Percentiles rank a stretch among this genome's conserved stretches.
Conservation (phyloP, 441 rosid species). For the Gossypium davidsonii region DNA sequence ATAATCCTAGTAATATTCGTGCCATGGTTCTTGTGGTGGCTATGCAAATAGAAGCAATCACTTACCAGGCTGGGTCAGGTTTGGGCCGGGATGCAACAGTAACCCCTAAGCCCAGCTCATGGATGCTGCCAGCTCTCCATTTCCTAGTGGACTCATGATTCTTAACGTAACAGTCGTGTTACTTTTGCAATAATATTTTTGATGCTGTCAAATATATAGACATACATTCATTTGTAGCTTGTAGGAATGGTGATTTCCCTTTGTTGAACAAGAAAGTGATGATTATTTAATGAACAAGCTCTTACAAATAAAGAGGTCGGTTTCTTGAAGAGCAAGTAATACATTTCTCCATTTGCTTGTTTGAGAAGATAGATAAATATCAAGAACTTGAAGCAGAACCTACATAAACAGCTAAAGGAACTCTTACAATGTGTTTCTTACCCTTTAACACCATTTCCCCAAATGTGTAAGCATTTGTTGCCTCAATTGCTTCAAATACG, state of each 20-base stretch:
- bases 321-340: not conserved
- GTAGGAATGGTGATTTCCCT: not conserved
- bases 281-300: not conserved
- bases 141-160: no score
- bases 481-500: slow-evolving; percentile 21
- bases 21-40: no score
- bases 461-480: slow-evolving; percentile 34
- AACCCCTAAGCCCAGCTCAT: no score
- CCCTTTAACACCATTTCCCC: slow-evolving; percentile 39
- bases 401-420: slow-evolving; percentile 45
- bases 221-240: not conserved
- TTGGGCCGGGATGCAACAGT: no score
- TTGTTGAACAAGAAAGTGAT: not conserved
- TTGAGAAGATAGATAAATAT: not conserved
- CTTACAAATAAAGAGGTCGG: not conserved
- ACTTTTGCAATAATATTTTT: no score
- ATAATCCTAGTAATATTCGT: no score
- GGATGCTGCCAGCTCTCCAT: no score
- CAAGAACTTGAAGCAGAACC: slow-evolving; percentile 18
- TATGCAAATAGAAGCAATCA: no score
- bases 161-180: no score
- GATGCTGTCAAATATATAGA: no score
- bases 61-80: no score
- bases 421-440: slow-evolving; percentile 31
- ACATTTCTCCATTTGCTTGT: not conserved